phyloP scores from a whole-genome alignment of 2,329 filamentous ascomycete species.

The Claviceps sp. region DNA sequence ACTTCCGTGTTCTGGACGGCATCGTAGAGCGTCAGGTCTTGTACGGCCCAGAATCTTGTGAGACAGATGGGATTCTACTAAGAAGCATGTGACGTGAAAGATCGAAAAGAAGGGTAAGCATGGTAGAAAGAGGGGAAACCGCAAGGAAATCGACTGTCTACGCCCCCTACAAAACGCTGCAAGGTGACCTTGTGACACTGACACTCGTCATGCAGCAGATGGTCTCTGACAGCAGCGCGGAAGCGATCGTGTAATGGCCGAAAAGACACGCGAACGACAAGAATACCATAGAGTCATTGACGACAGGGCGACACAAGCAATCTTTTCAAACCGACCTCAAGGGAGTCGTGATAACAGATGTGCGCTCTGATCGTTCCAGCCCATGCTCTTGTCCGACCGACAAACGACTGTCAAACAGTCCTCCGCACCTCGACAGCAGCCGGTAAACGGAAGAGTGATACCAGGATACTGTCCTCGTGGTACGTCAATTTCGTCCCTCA shows the following conservation, averaged over 20 bases:
- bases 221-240: not conserved
- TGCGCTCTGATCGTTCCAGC: not conserved
- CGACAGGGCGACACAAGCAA: not conserved
- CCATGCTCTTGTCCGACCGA: not conserved
- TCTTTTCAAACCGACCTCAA: not conserved
- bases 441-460: not conserved
- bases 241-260: not conserved
- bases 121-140: not conserved
- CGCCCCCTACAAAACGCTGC: not conserved
- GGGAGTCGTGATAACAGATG: constrained; percentile 1
- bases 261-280: not conserved
- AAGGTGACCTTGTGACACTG: not conserved
- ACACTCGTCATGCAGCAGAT: constrained; percentile 1
- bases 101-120: not conserved
- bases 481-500: not conserved
- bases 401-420: constrained; percentile 2
- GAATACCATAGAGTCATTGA: not conserved
- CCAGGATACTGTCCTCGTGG: not conserved
- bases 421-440: constrained; percentile 2
- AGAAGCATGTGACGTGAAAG: not conserved
- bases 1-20: constrained; percentile 6
- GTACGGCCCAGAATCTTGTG: constrained; percentile 3
- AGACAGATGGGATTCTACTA: not conserved
- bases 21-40: constrained; percentile 2
- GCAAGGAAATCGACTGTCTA: not conserved